phyloP scores from a whole-genome alignment of 768 basidiomycete genomes.

The Psilocybe subaeruginosa region DNA sequence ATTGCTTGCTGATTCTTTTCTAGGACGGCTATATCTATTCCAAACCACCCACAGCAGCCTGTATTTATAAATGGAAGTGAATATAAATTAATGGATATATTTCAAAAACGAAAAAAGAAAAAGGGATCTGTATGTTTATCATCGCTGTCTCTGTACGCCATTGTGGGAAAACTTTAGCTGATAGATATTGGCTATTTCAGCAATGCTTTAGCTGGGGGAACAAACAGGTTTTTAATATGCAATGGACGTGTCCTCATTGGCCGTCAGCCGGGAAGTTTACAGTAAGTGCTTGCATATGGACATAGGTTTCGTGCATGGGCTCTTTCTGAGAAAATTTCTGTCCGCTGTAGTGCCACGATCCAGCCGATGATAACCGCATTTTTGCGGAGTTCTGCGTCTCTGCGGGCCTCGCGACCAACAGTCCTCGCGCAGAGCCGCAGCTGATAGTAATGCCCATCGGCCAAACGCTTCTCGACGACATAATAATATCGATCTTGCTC shows the following conservation, averaged over 20 bases:
- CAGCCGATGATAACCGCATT: not conserved
- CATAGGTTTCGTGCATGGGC: not conserved
- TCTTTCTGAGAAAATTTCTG: not conserved
- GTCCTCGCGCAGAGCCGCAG: conserved; percentile 3
- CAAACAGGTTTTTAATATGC: conserved; percentile 3
- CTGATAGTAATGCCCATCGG: conserved; percentile 8
- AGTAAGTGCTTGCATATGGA: not conserved
- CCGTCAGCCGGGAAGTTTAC: conserved; percentile 2
- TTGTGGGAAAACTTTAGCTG: not conserved
- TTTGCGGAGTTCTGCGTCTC: conserved; percentile 7
- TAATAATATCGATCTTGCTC: conserved; percentile 5
- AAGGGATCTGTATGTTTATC: conserved; percentile 3
- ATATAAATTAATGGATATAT: conserved; percentile 3
- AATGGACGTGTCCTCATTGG: conserved; percentile 7
- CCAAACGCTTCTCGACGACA: conserved; percentile 3
- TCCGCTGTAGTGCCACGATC: not conserved
- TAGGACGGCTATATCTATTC: conserved; percentile 2
- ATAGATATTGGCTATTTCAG: not conserved
- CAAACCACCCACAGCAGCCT: conserved; percentile 1
- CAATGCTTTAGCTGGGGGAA: conserved; percentile 2
- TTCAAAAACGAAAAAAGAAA: not conserved
- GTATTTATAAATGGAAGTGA: conserved; percentile 5
- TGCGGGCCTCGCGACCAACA: not conserved
- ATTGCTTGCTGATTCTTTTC: not conserved
- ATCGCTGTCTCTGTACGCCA: not conserved